Evolutionary conservation across 305 asterid species (phyloP).

Genomic region (Fraxinus sp.): DNA sequence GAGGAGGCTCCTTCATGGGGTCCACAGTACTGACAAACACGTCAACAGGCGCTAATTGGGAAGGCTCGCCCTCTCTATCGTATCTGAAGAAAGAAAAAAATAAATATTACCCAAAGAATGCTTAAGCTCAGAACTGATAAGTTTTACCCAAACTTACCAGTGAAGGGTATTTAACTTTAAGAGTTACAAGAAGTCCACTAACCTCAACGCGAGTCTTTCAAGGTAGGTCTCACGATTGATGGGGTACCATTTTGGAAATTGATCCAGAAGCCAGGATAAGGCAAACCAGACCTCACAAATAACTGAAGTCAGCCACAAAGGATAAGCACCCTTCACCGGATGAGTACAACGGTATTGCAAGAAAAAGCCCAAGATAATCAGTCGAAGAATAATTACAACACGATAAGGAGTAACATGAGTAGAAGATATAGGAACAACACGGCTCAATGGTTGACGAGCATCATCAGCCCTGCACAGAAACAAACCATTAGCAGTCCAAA

Average conservation of each 20-base stretch:
- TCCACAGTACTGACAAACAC: conserved; percentile 79
- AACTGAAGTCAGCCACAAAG: conserved; percentile 73
- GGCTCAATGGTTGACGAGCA: conserved; percentile 51
- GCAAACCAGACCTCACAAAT: conserved; percentile 88
- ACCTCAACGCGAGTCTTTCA: conserved; percentile 77
- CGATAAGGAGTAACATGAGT: conserved; percentile 49
- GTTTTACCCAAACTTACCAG: conserved; percentile 6
- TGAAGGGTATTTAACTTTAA: background rate
- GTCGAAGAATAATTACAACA: conserved; percentile 61
- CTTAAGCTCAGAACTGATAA: background rate
- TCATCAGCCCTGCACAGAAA: conserved; percentile 43
- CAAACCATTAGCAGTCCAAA: conserved; percentile 24
- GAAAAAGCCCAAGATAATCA: conserved; percentile 69
- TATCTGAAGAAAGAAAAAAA: conserved; percentile 34
- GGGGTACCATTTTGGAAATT: conserved; percentile 80
- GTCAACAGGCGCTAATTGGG: conserved; percentile 59
- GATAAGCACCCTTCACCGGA: conserved; percentile 73
- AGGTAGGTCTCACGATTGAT: conserved; percentile 70
- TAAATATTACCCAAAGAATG: background rate
- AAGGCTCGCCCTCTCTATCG: conserved; percentile 72
- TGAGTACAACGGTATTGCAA: conserved; percentile 69
- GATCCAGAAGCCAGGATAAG: conserved; percentile 76
- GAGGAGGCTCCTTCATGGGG: conserved; percentile 78
- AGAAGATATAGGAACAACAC: conserved; percentile 42
- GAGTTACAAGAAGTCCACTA: conserved; percentile 19